phyloP scores from a whole-genome alignment of 169 alveolate species.

The Plasmodium malariae region DNA sequence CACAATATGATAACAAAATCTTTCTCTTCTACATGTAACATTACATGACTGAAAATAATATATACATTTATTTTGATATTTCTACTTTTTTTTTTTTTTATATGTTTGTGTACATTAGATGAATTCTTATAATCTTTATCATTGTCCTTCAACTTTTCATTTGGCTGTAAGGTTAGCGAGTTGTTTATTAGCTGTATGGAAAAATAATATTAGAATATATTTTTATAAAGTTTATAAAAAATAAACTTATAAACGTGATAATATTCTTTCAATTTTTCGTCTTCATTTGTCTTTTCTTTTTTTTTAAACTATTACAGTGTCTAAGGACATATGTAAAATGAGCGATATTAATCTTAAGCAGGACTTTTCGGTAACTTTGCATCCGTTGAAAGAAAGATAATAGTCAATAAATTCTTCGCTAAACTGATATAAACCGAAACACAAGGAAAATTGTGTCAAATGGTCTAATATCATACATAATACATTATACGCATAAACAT shows the following conservation, averaged over 20 bases:
- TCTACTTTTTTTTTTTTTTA: not conserved
- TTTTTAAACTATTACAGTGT: slow-evolving; percentile 28
- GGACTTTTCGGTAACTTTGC: slow-evolving; percentile 61
- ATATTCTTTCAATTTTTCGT: not conserved
- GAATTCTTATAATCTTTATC: slow-evolving; percentile 19
- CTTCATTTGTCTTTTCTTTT: not conserved
- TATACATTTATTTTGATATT: not conserved
- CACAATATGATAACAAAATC: too few species aligned
- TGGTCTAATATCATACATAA: not conserved
- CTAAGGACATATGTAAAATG: slow-evolving; percentile 63
- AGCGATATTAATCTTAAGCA: slow-evolving; percentile 69
- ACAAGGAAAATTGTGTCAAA: not conserved
- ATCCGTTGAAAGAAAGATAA: slow-evolving; percentile 63
- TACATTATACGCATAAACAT: not conserved
- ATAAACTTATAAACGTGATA: too few species aligned
- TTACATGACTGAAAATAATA: too few species aligned
- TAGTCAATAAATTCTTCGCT: slow-evolving; percentile 70
- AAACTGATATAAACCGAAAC: slow-evolving; percentile 36
- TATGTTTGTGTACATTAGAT: slow-evolving; percentile 7
- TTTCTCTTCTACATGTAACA: too few species aligned
- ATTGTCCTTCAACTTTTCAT: slow-evolving; percentile 3
- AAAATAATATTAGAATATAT: not conserved
- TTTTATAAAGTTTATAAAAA: too few species aligned
- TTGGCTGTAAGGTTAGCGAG: slow-evolving; percentile 4
- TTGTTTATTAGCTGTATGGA: slow-evolving; percentile 29